Base-by-base conservation (phyloP, 2,329 filamentous ascomycete species). In the Aspergillus glaucus region DNA sequence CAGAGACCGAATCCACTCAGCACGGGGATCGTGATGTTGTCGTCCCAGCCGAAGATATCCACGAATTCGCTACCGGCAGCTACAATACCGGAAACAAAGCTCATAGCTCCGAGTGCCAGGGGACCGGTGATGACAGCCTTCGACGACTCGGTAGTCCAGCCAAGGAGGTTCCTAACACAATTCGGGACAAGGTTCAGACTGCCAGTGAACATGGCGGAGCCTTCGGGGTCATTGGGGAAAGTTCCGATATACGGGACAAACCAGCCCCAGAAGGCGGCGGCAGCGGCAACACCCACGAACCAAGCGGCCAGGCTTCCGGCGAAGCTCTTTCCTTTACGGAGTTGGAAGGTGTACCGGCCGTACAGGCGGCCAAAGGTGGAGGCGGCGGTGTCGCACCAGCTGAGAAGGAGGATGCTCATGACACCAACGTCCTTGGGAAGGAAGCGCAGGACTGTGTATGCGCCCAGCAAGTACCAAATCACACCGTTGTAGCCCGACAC, bases 361-460 rank as follows among this genome's bases (percentile, higher is more conserved):
- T 88, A 97, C 12, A 92, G 75, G 47, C 93, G 82, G 46, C 93
- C 93, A 63, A 98, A 91, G 0, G 93, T 98, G 65, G 87, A 93
- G 45, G 93, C 93, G 32, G 93, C 93, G 1, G 93, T 97, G 68
- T 98, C 93, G 71, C 93, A 98, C 93, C 93, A 98, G 64, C 88
- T 94, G 21, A 98, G 81, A 37, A 98, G 79, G 61, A 98, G 76
- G 40, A 97, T 86, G 52, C 87, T 85, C 76, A 97, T 86, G 44
- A 95, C 86, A 6, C 86, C 90, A 21, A 98, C 80, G 61, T 98
- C 93, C 73, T 97, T 98, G 55, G 91, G 89, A 67, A 94, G 89
- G 67, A 88, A 89, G 57, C 82, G 82, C 56, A 97, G 80, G 14
- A 92, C 89, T 28, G 84, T 78, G 83, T 90, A 96, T 24, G 90